A percentile compares a stretch with the other conserved stretches of the same genome.
These are phyloP conservation scores for Ilex asprella DNA, from an alignment of 257 asterid genomes.

Conservation along the genomic window DNA sequence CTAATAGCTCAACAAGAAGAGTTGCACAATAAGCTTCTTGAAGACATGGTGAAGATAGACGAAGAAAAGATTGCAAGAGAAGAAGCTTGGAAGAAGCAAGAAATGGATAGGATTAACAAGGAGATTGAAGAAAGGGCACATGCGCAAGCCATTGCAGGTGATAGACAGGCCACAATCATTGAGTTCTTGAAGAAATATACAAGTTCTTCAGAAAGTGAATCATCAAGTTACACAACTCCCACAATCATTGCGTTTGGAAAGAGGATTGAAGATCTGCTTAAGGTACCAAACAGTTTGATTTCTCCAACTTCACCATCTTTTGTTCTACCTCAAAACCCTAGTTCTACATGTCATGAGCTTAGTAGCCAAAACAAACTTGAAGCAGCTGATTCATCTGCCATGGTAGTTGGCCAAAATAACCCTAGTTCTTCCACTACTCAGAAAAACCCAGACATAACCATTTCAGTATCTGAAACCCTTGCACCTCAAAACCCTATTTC, in stretches of 20 bases:
- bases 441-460: conserved; percentile 6
- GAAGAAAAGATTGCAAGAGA: conserved; percentile 46
- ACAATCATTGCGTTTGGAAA: not conserved
- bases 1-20: conserved; percentile 63
- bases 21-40: conserved; percentile 45
- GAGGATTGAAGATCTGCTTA: conserved; percentile 17
- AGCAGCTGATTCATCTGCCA: conserved; percentile 11
- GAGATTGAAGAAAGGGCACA: conserved; percentile 40
- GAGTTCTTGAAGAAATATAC: conserved; percentile 43
- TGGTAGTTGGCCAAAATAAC: conserved; percentile 13
- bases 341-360: not conserved
- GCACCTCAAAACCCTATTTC: conserved; percentile 24
- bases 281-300: conserved; percentile 11
- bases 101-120: conserved; percentile 32
- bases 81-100: conserved; percentile 51
- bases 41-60: conserved; percentile 49
- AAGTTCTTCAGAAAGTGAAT: conserved; percentile 9
- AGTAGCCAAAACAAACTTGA: conserved; percentile 5
- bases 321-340: not conserved
- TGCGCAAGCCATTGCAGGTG: conserved; percentile 40
- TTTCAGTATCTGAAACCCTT: conserved; percentile 14
- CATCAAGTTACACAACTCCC: not conserved
- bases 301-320: conserved; percentile 9
- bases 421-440: conserved; percentile 9
- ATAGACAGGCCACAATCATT: conserved; percentile 46